phyloP scores from a whole-genome alignment of 805 yeast genomes.

The Candida argentea region DNA sequence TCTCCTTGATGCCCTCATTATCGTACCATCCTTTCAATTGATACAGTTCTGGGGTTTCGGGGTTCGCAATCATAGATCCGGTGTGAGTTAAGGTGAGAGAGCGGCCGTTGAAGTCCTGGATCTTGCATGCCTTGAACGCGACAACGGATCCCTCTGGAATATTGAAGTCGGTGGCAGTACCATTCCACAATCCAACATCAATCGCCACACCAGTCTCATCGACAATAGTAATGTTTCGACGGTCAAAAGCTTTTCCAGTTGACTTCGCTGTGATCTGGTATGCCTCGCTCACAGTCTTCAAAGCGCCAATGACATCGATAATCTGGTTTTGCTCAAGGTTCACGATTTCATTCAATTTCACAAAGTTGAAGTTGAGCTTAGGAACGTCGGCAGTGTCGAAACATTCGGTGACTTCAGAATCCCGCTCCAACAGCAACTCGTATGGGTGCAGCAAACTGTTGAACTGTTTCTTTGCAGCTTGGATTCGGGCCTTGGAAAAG shows the following conservation, averaged over 20 bases:
- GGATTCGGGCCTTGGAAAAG: conserved; percentile 71
- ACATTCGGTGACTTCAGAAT: conserved; percentile 65
- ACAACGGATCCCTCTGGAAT: conserved; percentile 72
- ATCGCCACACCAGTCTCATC: conserved; percentile 76
- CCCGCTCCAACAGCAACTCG: conserved; percentile 75
- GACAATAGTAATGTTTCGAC: conserved; percentile 80
- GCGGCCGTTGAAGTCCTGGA: conserved; percentile 83
- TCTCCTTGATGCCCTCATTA: conserved; percentile 55
- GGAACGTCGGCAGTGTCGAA: conserved; percentile 59
- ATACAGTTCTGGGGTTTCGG: conserved; percentile 84
- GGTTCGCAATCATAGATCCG: conserved; percentile 68
- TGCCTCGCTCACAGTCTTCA: conserved; percentile 65
- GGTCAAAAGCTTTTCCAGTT: conserved; percentile 85
- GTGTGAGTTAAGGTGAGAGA: conserved; percentile 71
- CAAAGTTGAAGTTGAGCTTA: conserved; percentile 65
- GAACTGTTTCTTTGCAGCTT: conserved; percentile 77
- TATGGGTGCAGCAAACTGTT: conserved; percentile 79
- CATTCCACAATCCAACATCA: conserved; percentile 84
- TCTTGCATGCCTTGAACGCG: conserved; percentile 85
- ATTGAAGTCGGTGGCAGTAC: conserved; percentile 68
- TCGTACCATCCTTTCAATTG: conserved; percentile 93
- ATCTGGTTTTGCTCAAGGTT: conserved; percentile 59
- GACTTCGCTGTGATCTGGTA: conserved; percentile 75
- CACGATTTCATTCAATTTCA: conserved; percentile 56
- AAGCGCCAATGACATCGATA: conserved; percentile 81